Conservation (phyloP, 2,329 filamentous ascomycete species). For the Seiridium unicorne region DNA sequence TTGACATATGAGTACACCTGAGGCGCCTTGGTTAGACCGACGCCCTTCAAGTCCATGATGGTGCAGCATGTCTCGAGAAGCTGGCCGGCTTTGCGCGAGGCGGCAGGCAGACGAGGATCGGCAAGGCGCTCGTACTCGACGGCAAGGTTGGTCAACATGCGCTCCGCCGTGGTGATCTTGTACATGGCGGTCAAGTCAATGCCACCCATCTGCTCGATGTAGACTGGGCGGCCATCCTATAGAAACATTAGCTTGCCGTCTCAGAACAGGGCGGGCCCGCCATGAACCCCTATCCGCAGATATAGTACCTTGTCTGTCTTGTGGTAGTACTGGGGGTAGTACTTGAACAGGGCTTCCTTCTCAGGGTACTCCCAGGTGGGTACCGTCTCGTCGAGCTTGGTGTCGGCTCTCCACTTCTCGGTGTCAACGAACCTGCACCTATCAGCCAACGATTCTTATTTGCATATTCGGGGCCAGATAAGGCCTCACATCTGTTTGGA, state of each 20-base stretch:
- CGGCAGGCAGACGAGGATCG: conserved; percentile 90
- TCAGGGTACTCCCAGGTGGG: conserved; percentile 84
- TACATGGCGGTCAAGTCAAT: conserved; percentile 88
- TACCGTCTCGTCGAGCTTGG: conserved; percentile 78
- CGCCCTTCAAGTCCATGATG: conserved; percentile 96
- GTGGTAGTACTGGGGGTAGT: conserved; percentile 99
- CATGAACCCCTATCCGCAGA: not conserved
- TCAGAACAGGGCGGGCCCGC: not conserved
- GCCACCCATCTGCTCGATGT: conserved; percentile 94
- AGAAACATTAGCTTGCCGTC: not conserved
- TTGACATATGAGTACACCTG: conserved; percentile 88
- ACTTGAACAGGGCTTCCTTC: conserved; percentile 79
- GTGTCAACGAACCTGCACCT: conserved; percentile 76
- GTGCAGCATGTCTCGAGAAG: conserved; percentile 98
- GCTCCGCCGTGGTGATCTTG: conserved; percentile 87
- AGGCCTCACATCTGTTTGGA: conserved; percentile 81
- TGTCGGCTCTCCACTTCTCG: conserved; percentile 89
- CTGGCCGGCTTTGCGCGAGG: conserved; percentile 85
- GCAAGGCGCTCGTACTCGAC: conserved; percentile 96
- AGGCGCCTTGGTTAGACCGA: conserved; percentile 76
- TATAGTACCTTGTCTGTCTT: conserved; percentile 76
- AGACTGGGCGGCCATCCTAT: conserved; percentile 92
- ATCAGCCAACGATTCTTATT: too few relatives aligned
- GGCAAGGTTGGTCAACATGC: conserved; percentile 95
- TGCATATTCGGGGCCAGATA: not conserved